Percentiles rank a stretch among this genome's conserved stretches.
phyloP scores from a whole-genome alignment of 2,329 filamentous ascomycete species.

The Pseudogymnoascus sp. region DNA sequence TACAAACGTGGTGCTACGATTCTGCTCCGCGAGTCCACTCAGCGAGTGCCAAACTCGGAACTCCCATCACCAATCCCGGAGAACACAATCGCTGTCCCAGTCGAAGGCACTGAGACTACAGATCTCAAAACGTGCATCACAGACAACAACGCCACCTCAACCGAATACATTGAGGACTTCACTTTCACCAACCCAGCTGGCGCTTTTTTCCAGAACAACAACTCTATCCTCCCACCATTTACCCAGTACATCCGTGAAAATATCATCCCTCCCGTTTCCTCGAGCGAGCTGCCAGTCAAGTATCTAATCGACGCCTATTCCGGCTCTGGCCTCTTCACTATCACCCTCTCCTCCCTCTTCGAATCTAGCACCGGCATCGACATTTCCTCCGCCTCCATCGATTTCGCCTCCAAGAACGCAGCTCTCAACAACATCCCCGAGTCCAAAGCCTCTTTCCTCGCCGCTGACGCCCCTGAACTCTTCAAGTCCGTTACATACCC shows the following conservation, averaged over 20 bases:
- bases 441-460: constrained; percentile 73
- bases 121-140: constrained; percentile 88
- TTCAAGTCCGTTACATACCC: constrained; percentile 73
- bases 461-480: constrained; percentile 76
- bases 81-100: constrained; percentile 21
- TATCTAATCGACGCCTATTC: constrained; percentile 98
- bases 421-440: constrained; percentile 62
- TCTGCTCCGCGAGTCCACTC: constrained; percentile 78
- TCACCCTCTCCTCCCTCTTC: constrained; percentile 82
- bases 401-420: constrained; percentile 73
- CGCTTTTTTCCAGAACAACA: constrained; percentile 99
- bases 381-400: constrained; percentile 73
- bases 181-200: constrained; percentile 87
- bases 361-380: constrained; percentile 84
- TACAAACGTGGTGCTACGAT: constrained; percentile 83
- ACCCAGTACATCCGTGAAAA: constrained; percentile 79
- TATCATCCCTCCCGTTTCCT: constrained; percentile 52
- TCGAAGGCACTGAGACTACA: constrained; percentile 33
- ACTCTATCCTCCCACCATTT: constrained; percentile 85
- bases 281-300: constrained; percentile 48
- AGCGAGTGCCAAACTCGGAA: constrained; percentile 50
- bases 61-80: constrained; percentile 14
- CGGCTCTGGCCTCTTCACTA: constrained; percentile 93
- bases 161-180: constrained; percentile 82
- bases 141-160: constrained; percentile 72